A percentile compares a stretch with the other conserved stretches of the same genome.
These are phyloP conservation scores for Kazachstania sp. DNA, from an alignment of 1,139 yeast genomes.

Conservation along the genomic window DNA sequence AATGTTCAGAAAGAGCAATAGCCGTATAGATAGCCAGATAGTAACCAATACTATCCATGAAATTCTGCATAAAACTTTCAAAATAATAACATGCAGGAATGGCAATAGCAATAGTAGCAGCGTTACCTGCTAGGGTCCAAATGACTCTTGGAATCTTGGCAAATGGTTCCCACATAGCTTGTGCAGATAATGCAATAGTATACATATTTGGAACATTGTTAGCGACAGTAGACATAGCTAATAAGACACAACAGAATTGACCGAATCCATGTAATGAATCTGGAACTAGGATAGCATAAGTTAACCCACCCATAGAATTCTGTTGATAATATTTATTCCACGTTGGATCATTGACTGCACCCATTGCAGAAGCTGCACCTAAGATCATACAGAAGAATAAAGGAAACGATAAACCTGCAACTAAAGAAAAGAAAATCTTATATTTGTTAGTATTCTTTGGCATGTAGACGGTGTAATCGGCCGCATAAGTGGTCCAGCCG, in stretches of 20 bases:
- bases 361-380: conserved; percentile 83
- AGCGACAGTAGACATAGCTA: conserved; percentile 77
- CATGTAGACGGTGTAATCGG: conserved; percentile 87
- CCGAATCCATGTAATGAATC: conserved; percentile 85
- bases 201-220: conserved; percentile 90
- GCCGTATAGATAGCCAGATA: conserved; percentile 80
- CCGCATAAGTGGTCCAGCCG: conserved; percentile 90
- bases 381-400: conserved; percentile 62
- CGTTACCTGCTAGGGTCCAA: conserved; percentile 73
- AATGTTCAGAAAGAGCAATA: conserved; percentile 66
- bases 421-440: conserved; percentile 55
- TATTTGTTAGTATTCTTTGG: conserved; percentile 47
- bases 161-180: conserved; percentile 68
- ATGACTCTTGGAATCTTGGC: conserved; percentile 65
- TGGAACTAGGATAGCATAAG: conserved; percentile 63
- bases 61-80: conserved; percentile 61
- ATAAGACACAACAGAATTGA: conserved; percentile 72
- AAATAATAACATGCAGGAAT: conserved; percentile 79
- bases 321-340: conserved; percentile 40
- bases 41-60: conserved; percentile 85
- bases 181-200: conserved; percentile 80
- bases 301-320: conserved; percentile 66
- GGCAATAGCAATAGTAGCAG: conserved; percentile 69
- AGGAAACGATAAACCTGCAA: conserved; percentile 57
- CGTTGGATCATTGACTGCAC: conserved; percentile 33